Evolutionary conservation across 2,329 filamentous ascomycete species (phyloP).

Genomic region (Cladosporium phlei): DNA sequence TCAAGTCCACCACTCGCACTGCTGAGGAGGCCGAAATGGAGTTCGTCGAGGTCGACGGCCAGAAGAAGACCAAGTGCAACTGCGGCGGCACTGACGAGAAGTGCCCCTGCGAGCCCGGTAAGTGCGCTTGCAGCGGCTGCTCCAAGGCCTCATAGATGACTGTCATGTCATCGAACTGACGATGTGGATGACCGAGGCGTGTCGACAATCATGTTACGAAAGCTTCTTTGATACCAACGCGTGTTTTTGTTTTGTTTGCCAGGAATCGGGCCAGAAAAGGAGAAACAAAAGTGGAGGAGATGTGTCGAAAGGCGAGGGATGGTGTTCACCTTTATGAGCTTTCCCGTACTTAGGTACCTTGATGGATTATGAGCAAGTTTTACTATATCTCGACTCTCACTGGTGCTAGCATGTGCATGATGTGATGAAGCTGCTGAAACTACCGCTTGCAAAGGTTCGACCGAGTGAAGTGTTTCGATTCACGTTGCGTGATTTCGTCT

Average conservation of each 20-base stretch:
- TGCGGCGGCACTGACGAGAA: constrained; percentile 42
- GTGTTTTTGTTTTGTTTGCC: constrained; percentile 1
- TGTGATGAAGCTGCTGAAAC: too few relatives aligned
- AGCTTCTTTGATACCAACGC: constrained; percentile 12
- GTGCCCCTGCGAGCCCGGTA: constrained; percentile 45
- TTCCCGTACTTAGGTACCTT: too few relatives aligned
- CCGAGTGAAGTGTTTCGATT: too few relatives aligned
- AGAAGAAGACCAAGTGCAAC: constrained; percentile 48
- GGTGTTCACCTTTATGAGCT: too few relatives aligned
- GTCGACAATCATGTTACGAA: background rate
- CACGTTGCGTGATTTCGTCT: too few relatives aligned
- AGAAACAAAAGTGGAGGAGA: background rate
- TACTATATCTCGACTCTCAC: too few relatives aligned
- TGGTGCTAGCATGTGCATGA: too few relatives aligned
- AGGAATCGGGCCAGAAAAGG: background rate
- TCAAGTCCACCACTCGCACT: constrained; percentile 17
- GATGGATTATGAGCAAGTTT: too few relatives aligned
- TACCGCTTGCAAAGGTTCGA: too few relatives aligned
- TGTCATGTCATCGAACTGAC: background rate
- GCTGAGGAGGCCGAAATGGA: constrained; percentile 42
- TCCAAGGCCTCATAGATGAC: constrained; percentile 35
- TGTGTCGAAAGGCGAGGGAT: background rate
- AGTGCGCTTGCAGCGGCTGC: constrained; percentile 46
- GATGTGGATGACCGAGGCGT: constrained; percentile 5
- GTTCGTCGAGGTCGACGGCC: constrained; percentile 44